phyloP scores from a whole-genome alignment of 805 yeast genomes.

The Kodamaea kaohsiungensis region DNA sequence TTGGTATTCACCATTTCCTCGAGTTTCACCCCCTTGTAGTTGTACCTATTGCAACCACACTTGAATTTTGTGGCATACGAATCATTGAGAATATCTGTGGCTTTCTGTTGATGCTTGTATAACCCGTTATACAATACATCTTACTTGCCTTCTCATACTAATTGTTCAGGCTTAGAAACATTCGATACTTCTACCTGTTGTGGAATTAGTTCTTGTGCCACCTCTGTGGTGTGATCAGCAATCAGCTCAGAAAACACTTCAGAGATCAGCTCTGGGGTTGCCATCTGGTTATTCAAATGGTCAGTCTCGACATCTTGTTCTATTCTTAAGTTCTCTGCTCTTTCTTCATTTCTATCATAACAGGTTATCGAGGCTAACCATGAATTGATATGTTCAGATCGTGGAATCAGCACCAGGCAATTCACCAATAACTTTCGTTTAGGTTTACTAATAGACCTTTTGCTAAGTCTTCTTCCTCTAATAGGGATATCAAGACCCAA shows the following conservation, averaged over 20 bases:
- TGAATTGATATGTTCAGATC: not conserved
- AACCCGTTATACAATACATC: not conserved
- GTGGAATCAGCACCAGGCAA: not conserved
- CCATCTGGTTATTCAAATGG: not conserved
- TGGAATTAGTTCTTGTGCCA: not conserved
- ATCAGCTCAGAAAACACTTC: not conserved
- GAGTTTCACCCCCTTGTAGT: too few relatives aligned
- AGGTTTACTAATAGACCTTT: not conserved
- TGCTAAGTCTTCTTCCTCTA: not conserved
- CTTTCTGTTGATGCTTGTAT: not conserved
- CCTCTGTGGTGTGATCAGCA: not conserved
- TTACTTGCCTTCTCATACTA: too few relatives aligned
- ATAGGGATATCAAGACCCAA: not conserved
- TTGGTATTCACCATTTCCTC: too few relatives aligned
- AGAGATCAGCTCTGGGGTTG: not conserved
- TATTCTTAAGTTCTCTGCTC: not conserved
- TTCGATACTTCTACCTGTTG: not conserved
- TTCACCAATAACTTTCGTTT: not conserved
- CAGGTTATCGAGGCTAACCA: not conserved
- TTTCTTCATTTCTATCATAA: not conserved
- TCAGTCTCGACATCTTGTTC: not conserved
- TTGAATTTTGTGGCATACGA: not conserved
- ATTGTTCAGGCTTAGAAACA: not conserved
- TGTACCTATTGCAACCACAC: not conserved
- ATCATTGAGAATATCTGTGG: not conserved